Evolutionary conservation across 2,329 filamentous ascomycete genomes (phyloP), one percentile per base, ranked within the genome.

Genomic region (Arthroderma sp.): DNA sequence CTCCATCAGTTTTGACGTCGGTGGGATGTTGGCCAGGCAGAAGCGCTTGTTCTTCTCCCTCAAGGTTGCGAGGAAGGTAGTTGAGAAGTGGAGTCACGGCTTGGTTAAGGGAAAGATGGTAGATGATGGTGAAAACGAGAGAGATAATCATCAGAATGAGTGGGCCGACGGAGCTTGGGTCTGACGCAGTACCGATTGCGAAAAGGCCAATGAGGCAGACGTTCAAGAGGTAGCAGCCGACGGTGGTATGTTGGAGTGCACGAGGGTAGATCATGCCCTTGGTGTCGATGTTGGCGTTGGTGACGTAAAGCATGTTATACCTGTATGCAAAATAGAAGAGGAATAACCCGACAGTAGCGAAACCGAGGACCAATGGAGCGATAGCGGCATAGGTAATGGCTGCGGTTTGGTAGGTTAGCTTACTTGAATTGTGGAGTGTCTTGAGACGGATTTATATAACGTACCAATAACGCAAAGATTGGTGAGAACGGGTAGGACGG

Each of bases 281-380:
- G 33, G 85, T 94, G 59, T 95, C 87, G 56, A 94, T 80, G 48
- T 77, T 68, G 6, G 83, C 78, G 58, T 93, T 84, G 42, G 80
- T 82, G 32, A 94, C 86, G 62, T 86, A 95, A 41, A 95, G 73
- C 45, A 96, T 66, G 59, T 94, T 93, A 72, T 96, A 94, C 11
- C 84, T 78, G 71, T 86, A 94, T 40, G 87, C 84, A 43, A 89
- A 69, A 60, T 94, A 93, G 64, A 94, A 88, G 36, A 91, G 69
- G 22, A 73, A 77, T 48, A 95, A 75, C 29, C 86, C 87, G 34
- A 85, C 71, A 1, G 82, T 79, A 1, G 86, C 85, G 56, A 94
- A 95, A 4, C 80, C 77, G 41, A 94, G 72, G 44, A 94, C 80
- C 7, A 95, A 68, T 0, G 88, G 89, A 2, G 87, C 85, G 55